Evolutionary conservation across 2,329 filamentous ascomycete genomes (phyloP), one percentile per base, ranked within the genome.

Genomic region (Dactylellina drechsleri): DNA sequence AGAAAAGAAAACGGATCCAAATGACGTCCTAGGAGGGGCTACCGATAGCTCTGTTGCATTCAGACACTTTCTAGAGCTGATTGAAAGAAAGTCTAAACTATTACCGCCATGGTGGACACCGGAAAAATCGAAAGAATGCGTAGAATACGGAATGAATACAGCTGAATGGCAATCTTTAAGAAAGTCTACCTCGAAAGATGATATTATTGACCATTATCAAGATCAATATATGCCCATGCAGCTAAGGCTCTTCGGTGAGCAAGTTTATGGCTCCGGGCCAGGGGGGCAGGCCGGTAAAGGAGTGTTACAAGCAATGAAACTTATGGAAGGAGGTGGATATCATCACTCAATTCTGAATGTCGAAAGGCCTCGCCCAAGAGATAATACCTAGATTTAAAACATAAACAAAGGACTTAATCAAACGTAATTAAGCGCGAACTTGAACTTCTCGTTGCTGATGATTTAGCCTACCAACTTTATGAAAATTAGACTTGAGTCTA

Each of bases 221-320:
- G 82, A 86, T 57, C 4, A 62, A 0, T 77, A 77, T 1, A 85
- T 86, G 71, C 83, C 85, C 1, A 85, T 85, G 84, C 83, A 86
- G 81, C 79, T 87, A 57, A 81, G 85, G 13, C 84, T 86, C 82
- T 79, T 86, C 18, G 83, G 80, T 2, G 84, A 86, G 77, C 78
- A 78, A 0, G 79, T 85, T 2, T 82, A 82, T 20, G 81, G 82
- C 0, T 57, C 67, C 0, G 80, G 78, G 0, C 78, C 79, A 0
- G 82, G 80, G 0, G 82, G 83, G 0, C 47, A 71, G 2, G 66
- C 79, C 20, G 81, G 80, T 0, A 47, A 71, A 2, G 1, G 3
- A 1, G 76, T 80, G 76, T 70, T 68, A 20, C 20, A 65, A 58
- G 45, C 77, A 64, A 79, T 81, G 79, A 70, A 56, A 57, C 8